phyloP scores from a whole-genome alignment of 768 basidiomycete species.

The Pisolithus tinctorius region DNA sequence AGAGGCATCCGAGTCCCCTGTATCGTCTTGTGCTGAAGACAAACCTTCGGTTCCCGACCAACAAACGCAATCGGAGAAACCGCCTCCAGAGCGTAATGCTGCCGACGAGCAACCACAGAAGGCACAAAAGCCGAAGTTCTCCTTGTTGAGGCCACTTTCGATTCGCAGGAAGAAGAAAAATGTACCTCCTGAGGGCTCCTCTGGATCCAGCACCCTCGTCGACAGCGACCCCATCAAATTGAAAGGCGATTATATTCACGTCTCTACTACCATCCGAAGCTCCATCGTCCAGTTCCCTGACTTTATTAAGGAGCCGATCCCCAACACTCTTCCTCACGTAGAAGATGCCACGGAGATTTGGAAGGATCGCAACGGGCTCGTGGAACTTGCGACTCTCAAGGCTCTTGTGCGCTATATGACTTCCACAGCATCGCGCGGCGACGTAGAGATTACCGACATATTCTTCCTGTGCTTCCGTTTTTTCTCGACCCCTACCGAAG shows the following conservation, averaged over 20 bases:
- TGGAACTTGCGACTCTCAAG: conserved; percentile 31
- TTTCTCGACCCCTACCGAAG: conserved; percentile 46
- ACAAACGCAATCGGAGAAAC: too few relatives aligned
- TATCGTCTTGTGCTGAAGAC: too few relatives aligned
- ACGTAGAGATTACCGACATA: conserved; percentile 39
- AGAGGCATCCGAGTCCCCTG: neutral
- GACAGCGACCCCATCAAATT: conserved; percentile 7
- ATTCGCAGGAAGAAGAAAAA: neutral
- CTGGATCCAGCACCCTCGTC: conserved; percentile 18
- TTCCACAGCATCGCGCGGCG: conserved; percentile 31
- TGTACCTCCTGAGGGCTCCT: neutral
- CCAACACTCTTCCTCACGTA: conserved; percentile 24
- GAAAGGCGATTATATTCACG: conserved; percentile 14
- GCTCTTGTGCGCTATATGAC: conserved; percentile 43
- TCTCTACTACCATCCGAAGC: conserved; percentile 20
- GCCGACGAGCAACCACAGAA: neutral
- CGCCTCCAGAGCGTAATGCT: too few relatives aligned
- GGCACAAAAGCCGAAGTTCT: neutral
- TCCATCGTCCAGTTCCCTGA: conserved; percentile 25
- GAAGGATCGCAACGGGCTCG: conserved; percentile 20
- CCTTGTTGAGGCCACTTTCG: neutral
- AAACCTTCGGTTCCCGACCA: too few relatives aligned
- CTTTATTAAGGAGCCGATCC: conserved; percentile 17
- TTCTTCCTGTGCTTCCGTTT: conserved; percentile 73
- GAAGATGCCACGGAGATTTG: conserved; percentile 25